Conservation (phyloP, 129 eudicot species). For the Kitagawia praeruptora region DNA sequence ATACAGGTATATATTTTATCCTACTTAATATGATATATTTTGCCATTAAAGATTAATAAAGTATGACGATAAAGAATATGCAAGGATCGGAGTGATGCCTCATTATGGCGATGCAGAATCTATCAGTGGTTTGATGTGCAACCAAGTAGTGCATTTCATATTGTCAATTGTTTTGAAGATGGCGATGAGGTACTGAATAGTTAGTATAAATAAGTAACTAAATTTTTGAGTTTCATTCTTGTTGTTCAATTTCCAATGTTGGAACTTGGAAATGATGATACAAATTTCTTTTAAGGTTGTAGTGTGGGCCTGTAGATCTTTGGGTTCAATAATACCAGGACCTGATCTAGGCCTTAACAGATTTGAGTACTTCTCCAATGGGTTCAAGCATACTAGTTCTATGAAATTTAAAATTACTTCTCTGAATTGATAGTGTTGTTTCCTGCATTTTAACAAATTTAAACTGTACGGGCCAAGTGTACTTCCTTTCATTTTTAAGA, state of each 20-base stretch:
- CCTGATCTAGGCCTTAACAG: conserved; percentile 59
- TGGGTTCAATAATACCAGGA: conserved; percentile 49
- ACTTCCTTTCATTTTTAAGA: no score
- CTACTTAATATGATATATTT: background rate
- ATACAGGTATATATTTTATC: background rate
- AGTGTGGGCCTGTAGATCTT: conserved; percentile 51
- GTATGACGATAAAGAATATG: conserved; percentile 33
- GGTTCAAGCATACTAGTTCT: conserved; percentile 28
- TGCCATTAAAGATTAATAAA: conserved; percentile 40
- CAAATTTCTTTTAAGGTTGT: conserved; percentile 30
- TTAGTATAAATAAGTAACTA: background rate
- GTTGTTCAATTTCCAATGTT: background rate
- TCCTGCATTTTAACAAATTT: no score
- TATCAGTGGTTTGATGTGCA: conserved; percentile 55
- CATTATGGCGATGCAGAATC: conserved; percentile 59
- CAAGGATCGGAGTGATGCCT: conserved; percentile 78
- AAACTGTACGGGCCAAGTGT: no score
- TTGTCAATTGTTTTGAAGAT: conserved; percentile 55
- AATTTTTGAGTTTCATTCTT: background rate
- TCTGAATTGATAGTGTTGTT: no score
- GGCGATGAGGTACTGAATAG: conserved; percentile 42
- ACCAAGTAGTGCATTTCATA: conserved; percentile 53
- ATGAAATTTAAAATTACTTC: no score
- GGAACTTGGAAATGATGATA: no score
- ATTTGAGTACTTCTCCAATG: conserved; percentile 54